Evolutionary conservation across 2,329 filamentous ascomycete species (phyloP).

Genomic region (Conoideocrella luteorostrata): DNA sequence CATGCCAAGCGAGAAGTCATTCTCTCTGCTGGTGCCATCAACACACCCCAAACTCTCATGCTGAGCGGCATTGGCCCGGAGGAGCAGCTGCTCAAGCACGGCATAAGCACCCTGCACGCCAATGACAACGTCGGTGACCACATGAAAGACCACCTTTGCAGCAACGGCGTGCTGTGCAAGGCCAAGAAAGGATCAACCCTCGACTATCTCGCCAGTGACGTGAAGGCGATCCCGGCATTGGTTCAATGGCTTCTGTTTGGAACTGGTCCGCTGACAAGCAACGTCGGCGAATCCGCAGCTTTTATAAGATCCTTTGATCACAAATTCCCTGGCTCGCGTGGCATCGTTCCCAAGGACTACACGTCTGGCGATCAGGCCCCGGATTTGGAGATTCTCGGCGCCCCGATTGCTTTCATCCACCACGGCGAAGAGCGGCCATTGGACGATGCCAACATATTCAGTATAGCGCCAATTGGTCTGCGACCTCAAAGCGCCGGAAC

Average conservation of each 20-base stretch:
- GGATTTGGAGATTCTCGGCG: conserved; percentile 13
- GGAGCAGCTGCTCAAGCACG: conserved; percentile 5
- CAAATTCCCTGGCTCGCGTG: conserved; percentile 2
- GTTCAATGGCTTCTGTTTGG: conserved; percentile 13
- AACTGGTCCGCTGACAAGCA: conserved; percentile 14
- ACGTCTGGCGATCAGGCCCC: conserved; percentile 12
- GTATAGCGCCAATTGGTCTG: conserved; percentile 9
- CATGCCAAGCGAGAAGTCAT: conserved; percentile 20
- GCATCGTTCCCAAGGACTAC: conserved; percentile 11
- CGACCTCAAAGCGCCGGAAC: conserved; percentile 13
- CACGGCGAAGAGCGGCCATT: conserved; percentile 13
- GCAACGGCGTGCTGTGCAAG: conserved; percentile 11
- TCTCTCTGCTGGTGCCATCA: conserved; percentile 6
- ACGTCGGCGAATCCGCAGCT: conserved; percentile 13
- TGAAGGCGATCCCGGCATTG: conserved; percentile 13
- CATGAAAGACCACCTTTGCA: conserved; percentile 20
- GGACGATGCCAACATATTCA: conserved; percentile 7
- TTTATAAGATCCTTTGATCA: conserved; percentile 14
- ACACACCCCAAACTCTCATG: conserved; percentile 7
- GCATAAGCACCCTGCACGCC: conserved; percentile 37
- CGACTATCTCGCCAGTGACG: conserved; percentile 11
- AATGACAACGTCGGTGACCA: conserved; percentile 58
- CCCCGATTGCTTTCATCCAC: conserved; percentile 13
- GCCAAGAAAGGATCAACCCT: conserved; percentile 10
- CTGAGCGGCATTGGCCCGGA: conserved; percentile 8